Evolutionary conservation across 441 rosid species (phyloP).

Genomic region (Gossypium schwendimanii): DNA sequence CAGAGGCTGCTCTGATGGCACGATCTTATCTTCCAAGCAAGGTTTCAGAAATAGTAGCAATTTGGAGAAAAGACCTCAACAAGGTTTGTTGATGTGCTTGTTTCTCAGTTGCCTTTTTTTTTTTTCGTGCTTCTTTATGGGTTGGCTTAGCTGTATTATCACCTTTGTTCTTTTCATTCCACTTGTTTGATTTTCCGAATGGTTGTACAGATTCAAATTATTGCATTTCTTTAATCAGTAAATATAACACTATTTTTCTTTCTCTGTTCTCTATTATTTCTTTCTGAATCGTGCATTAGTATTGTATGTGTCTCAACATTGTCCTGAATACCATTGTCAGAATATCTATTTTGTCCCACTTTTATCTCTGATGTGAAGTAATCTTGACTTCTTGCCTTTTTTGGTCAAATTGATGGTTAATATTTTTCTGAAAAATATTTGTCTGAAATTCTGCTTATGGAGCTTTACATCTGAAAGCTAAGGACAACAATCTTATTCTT

Average conservation of each 20-base stretch:
- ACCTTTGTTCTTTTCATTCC: not conserved
- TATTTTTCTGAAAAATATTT: not conserved
- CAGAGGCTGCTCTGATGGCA: slow-evolving; percentile 98
- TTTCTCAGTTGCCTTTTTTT: slow-evolving; percentile 1
- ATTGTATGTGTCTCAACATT: not conserved
- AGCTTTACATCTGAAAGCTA: not conserved
- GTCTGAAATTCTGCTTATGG: not conserved
- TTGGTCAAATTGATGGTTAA: not conserved
- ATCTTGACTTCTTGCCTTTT: not conserved
- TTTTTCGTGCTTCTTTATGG: not conserved
- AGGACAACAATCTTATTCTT: not conserved
- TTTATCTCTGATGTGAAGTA: not conserved
- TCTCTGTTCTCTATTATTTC: not conserved
- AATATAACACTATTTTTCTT: not conserved
- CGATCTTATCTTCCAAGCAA: slow-evolving; percentile 95
- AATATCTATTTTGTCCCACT: not conserved
- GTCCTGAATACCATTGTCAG: slow-evolving; percentile 1
- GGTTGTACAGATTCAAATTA: not conserved
- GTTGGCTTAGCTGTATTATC: not conserved
- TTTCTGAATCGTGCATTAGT: not conserved
- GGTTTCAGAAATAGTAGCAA: slow-evolving; percentile 83
- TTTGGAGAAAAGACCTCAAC: slow-evolving; percentile 87
- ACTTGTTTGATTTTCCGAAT: not conserved
- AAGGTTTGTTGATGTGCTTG: slow-evolving; percentile 49
- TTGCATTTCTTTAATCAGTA: not conserved